Evolutionary conservation across 2,329 filamentous ascomycete genomes (phyloP).

Genomic region (Fusarium piperis): DNA sequence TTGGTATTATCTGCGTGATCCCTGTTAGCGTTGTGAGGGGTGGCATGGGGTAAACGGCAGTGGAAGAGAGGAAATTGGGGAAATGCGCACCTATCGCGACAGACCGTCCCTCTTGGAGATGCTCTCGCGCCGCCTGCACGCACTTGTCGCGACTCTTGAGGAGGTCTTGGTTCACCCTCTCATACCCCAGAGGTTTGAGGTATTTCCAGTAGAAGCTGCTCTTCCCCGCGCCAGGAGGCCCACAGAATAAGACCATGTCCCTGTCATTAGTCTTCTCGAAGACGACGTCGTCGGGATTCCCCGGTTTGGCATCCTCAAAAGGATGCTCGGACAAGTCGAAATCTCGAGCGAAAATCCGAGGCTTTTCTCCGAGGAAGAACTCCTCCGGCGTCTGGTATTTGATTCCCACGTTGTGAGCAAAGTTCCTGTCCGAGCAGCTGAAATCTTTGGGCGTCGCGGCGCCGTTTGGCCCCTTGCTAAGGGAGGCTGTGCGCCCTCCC

Average conservation of each 20-base stretch:
- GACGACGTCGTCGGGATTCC: slow-evolving; percentile 47
- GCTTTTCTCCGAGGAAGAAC: slow-evolving; percentile 78
- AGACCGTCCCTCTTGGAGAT: slow-evolving; percentile 71
- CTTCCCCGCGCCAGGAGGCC: slow-evolving; percentile 90
- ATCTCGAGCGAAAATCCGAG: slow-evolving; percentile 71
- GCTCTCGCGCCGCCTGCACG: slow-evolving; percentile 75
- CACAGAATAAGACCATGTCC: slow-evolving; percentile 87
- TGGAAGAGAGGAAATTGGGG: slow-evolving; percentile 7
- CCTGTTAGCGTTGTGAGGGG: slow-evolving; percentile 24
- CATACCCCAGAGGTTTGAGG: slow-evolving; percentile 81
- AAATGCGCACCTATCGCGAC: slow-evolving; percentile 77
- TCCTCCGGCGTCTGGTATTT: slow-evolving; percentile 89
- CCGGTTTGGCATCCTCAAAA: slow-evolving; percentile 36
- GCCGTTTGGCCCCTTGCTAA: slow-evolving; percentile 34
- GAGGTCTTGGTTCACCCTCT: slow-evolving; percentile 88
- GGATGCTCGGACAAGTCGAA: slow-evolving; percentile 76
- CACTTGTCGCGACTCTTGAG: slow-evolving; percentile 79
- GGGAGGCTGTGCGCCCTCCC: slow-evolving; percentile 63
- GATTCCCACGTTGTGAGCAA: slow-evolving; percentile 86
- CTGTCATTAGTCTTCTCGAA: slow-evolving; percentile 70
- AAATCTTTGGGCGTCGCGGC: slow-evolving; percentile 63
- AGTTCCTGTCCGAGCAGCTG: slow-evolving; percentile 76
- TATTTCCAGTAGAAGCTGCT: slow-evolving; percentile 88
- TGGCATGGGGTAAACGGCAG: slow-evolving; percentile 19
- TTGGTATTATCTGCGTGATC: slow-evolving; percentile 87